Evolutionary conservation across 192 early-diverging fungal species (phyloP), one percentile per base, ranked within the genome.

Genomic region (Geranomyces michiganensis): DNA sequence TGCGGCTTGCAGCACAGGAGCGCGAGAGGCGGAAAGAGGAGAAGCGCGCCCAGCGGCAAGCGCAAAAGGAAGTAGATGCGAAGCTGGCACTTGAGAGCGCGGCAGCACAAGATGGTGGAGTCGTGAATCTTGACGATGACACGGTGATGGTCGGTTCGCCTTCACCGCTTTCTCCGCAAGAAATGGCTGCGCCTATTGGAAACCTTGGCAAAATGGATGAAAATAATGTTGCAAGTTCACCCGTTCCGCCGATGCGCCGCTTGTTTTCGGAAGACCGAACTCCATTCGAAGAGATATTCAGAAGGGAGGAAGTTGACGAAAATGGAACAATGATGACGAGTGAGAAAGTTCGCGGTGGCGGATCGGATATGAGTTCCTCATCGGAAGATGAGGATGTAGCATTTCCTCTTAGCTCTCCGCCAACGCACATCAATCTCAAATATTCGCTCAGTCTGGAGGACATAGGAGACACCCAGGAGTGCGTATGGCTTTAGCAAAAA

Each of bases 201-300:
- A 10, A 41, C 36, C 7, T 53, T 24, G 58, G 27, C 27, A 60
- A 26, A 17, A 60, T 7, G 17, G 17, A 60, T 17, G 58, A 60
- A 32, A 60, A 60, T 17, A 32, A 32, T 17, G 58, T 31, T 4
- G 27, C 7, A 4, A 32, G 17, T 4, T 29, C 27, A 4, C 58
- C 58, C 12, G 21, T 53, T 53, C 36, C 36, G 36, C 51, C 51
- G 4, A 32, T 60, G 58, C 58, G 58, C 17, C 22, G 58, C 4
- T 26, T 60, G 5, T 60, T 60, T 32, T 60, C 58, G 58, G 58
- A 60, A 19, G 58, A 60, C 58, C 58, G 58, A 3, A 60, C 26
- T 17, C 58, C 58, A 7, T 60, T 60, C 29, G 58, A 19, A 29
- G 58, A 31, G 17, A 19, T 65, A 36, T 65, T 43, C 22, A 1